Conservation (phyloP, 768 basidiomycete genomes). For the Trametopsis cervina region DNA sequence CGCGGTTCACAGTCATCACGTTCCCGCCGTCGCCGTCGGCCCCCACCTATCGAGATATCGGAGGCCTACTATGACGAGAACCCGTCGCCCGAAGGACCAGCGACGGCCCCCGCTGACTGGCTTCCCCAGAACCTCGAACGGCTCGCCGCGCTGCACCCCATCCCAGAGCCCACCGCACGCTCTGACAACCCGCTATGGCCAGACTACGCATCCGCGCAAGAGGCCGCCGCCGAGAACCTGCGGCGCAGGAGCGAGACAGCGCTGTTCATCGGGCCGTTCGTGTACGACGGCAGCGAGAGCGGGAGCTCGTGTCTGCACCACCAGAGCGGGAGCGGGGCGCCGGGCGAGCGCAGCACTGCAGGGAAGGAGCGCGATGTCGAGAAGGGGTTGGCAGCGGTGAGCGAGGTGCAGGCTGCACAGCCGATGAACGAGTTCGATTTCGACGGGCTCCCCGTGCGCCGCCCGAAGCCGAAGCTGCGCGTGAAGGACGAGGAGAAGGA, state of each 20-base stretch:
- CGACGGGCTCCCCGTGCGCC: conserved; percentile 26
- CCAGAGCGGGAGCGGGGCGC: neutral
- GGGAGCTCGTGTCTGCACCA: neutral
- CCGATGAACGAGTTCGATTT: conserved; percentile 27
- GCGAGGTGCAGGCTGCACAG: conserved; percentile 12
- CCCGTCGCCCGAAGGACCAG: conserved; percentile 38
- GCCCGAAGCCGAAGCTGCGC: conserved; percentile 4
- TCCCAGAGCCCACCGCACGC: conserved; percentile 2
- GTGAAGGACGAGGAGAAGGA: neutral
- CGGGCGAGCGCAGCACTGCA: neutral
- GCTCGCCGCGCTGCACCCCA: conserved; percentile 2
- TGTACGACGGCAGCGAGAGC: conserved; percentile 14
- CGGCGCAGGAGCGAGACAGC: conserved; percentile 16
- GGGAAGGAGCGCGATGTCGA: conserved; percentile 13
- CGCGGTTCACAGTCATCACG: neutral
- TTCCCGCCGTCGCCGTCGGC: conserved; percentile 1
- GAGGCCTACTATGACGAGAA: conserved; percentile 38
- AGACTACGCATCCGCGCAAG: conserved; percentile 11
- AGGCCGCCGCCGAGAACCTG: neutral
- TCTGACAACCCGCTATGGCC: conserved; percentile 16
- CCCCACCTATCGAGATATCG: conserved; percentile 29
- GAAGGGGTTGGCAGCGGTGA: neutral
- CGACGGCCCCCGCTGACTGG: conserved; percentile 29
- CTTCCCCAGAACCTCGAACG: conserved; percentile 12
- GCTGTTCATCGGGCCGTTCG: conserved; percentile 26